phyloP scores from a whole-genome alignment of 2,329 filamentous ascomycete genomes.

The Cyclaneusma minus region DNA sequence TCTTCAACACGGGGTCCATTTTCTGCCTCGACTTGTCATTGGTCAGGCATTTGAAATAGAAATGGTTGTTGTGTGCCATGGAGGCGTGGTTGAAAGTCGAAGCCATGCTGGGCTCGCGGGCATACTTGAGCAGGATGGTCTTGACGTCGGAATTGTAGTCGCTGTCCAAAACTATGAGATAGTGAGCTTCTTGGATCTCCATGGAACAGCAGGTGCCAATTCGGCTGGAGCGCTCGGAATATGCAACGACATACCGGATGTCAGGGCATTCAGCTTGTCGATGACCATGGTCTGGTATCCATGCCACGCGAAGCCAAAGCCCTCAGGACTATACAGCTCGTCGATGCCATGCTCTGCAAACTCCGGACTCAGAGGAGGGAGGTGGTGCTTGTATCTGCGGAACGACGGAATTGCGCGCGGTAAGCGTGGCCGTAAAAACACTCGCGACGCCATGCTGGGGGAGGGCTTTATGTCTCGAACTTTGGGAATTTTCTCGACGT shows the following conservation, averaged over 20 bases:
- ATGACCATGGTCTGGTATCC: slow-evolving; percentile 65
- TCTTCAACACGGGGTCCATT: slow-evolving; percentile 40
- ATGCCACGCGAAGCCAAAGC: slow-evolving; percentile 65
- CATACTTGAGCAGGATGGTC: slow-evolving; percentile 56
- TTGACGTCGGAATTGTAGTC: slow-evolving; percentile 44
- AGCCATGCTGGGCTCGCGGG: slow-evolving; percentile 64
- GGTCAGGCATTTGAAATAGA: slow-evolving; percentile 55
- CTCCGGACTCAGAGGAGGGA: slow-evolving; percentile 30
- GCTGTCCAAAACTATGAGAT: slow-evolving; percentile 32
- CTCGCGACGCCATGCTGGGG: no score
- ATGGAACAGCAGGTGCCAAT: neutral
- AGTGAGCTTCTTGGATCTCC: neutral
- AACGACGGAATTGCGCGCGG: slow-evolving; percentile 13
- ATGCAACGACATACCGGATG: slow-evolving; percentile 41
- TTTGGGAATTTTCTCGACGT: no score
- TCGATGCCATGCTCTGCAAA: slow-evolving; percentile 37
- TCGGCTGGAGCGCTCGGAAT: slow-evolving; percentile 1
- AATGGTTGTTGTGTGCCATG: slow-evolving; percentile 83
- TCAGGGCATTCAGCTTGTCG: slow-evolving; percentile 60
- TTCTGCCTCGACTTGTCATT: slow-evolving; percentile 25
- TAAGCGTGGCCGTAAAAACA: slow-evolving; percentile 18
- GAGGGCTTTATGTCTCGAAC: no score
- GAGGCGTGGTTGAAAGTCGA: slow-evolving; percentile 89
- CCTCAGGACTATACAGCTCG: slow-evolving; percentile 53
- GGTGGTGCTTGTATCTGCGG: slow-evolving; percentile 28